A percentile compares a stretch with the other conserved stretches of the same genome.
Evolutionary conservation across 2,329 filamentous ascomycete genomes (phyloP).

Genomic region (Arthrobotrys sinensis): DNA sequence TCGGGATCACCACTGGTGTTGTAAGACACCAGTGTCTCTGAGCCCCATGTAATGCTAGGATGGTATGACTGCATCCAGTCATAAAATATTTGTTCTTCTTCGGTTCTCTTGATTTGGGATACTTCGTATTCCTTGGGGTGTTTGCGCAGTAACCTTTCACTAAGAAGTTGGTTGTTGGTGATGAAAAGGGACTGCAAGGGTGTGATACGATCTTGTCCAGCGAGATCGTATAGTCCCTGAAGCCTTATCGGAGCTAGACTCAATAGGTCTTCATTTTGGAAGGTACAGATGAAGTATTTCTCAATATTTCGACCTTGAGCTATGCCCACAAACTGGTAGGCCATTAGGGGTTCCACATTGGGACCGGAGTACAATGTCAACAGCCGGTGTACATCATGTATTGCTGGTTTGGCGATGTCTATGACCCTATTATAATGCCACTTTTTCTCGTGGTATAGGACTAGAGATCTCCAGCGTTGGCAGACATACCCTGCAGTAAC

Average conservation of each 20-base stretch:
- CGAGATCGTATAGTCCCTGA: too few relatives aligned
- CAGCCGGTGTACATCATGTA: not conserved
- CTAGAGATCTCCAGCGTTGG: not conserved
- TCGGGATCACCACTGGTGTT: not conserved
- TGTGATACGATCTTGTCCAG: too few relatives aligned
- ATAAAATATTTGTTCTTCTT: not conserved
- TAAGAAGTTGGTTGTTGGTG: not conserved
- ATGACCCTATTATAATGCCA: conserved; percentile 2
- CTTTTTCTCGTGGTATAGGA: not conserved
- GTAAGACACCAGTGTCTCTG: not conserved
- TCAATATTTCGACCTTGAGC: not conserved
- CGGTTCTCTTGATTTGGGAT: not conserved
- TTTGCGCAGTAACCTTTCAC: not conserved
- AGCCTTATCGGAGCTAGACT: not conserved
- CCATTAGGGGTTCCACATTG: not conserved
- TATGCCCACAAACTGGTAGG: not conserved
- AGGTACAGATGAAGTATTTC: not conserved
- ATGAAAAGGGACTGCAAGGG: not conserved
- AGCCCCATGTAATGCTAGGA: not conserved
- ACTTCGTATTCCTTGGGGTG: not conserved
- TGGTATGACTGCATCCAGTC: conserved; percentile 11
- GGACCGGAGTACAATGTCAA: not conserved
- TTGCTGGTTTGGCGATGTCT: not conserved
- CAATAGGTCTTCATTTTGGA: not conserved
- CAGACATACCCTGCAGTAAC: not conserved